Evolutionary conservation across 305 asterid genomes (phyloP).

Genomic region (Euphrasia arctica): DNA sequence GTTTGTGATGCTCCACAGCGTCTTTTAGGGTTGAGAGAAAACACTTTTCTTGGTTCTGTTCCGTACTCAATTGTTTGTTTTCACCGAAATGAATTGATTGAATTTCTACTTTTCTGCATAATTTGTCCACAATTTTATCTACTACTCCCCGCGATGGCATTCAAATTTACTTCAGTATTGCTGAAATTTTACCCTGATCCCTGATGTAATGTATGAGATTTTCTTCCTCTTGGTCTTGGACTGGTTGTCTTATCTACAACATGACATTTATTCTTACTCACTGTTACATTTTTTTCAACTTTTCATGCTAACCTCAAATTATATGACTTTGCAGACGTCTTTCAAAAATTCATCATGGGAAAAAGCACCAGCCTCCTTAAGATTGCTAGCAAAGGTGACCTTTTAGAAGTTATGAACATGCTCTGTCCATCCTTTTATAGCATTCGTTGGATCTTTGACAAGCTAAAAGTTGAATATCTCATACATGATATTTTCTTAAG

Average conservation of each 20-base stretch:
- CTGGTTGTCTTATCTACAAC: not conserved
- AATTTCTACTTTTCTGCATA: not conserved
- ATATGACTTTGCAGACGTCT: slow-evolving; percentile 50
- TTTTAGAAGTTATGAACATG: slow-evolving; percentile 22
- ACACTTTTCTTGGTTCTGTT: not conserved
- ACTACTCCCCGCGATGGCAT: not conserved
- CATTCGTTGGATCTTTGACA: slow-evolving; percentile 10
- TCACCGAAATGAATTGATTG: not conserved
- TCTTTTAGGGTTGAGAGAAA: not conserved
- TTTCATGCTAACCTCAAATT: slow-evolving; percentile 19
- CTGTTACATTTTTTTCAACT: slow-evolving; percentile 3
- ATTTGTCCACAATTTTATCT: not conserved
- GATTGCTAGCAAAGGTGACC: slow-evolving; percentile 64
- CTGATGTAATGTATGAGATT: not conserved
- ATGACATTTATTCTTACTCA: slow-evolving; percentile 12
- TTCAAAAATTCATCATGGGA: slow-evolving; percentile 46
- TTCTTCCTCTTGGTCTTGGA: not conserved
- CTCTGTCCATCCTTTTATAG: slow-evolving; percentile 3
- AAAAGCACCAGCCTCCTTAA: slow-evolving; percentile 39
- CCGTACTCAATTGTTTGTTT: not conserved
- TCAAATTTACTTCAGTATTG: not conserved
- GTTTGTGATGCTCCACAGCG: not conserved
- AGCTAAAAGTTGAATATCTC: slow-evolving; percentile 8
- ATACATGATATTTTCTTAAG: not conserved
- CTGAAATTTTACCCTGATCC: not conserved